Evolutionary conservation across 2,329 filamentous ascomycete species (phyloP).

Genomic region (Magnaporthiopsis poae): DNA sequence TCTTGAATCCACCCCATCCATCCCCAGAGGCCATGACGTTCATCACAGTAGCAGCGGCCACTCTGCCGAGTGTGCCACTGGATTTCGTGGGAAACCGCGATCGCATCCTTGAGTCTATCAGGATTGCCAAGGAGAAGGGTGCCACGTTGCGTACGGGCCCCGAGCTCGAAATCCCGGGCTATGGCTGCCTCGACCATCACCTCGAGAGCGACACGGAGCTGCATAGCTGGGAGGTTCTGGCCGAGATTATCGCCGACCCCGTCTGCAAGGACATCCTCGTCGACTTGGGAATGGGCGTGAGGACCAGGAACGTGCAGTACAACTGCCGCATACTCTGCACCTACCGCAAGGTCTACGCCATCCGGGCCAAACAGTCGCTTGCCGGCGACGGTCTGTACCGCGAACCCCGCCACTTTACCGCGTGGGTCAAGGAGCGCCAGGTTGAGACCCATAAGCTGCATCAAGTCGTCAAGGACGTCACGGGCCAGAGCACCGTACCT

Average conservation of each 20-base stretch:
- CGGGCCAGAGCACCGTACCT: conserved; percentile 25
- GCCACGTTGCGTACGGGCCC: conserved; percentile 54
- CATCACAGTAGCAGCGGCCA: conserved; percentile 26
- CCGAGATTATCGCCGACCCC: conserved; percentile 15
- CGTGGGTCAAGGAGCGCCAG: conserved; percentile 27
- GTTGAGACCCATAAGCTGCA: conserved; percentile 29
- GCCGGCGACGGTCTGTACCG: conserved; percentile 29
- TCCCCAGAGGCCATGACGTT: conserved; percentile 17
- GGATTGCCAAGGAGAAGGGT: conserved; percentile 46
- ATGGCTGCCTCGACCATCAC: conserved; percentile 25
- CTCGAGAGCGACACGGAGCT: conserved; percentile 18
- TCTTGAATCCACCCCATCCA: too few relatives aligned
- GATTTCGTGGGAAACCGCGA: conserved; percentile 55
- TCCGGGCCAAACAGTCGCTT: conserved; percentile 20
- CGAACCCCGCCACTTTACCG: conserved; percentile 31
- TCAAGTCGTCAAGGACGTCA: conserved; percentile 20
- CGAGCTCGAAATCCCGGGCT: conserved; percentile 31
- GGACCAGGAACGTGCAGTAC: conserved; percentile 27
- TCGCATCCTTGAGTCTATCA: conserved; percentile 55
- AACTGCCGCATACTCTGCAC: conserved; percentile 28
- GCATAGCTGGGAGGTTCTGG: conserved; percentile 16
- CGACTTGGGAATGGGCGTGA: conserved; percentile 15
- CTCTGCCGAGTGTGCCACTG: conserved; percentile 32
- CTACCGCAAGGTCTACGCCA: conserved; percentile 18
- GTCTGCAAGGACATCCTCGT: conserved; percentile 16